These are phyloP conservation scores for Neofusicoccum kwambonambiense DNA, from an alignment of 2,329 filamentous ascomycete genomes.

Conservation along the genomic window DNA sequence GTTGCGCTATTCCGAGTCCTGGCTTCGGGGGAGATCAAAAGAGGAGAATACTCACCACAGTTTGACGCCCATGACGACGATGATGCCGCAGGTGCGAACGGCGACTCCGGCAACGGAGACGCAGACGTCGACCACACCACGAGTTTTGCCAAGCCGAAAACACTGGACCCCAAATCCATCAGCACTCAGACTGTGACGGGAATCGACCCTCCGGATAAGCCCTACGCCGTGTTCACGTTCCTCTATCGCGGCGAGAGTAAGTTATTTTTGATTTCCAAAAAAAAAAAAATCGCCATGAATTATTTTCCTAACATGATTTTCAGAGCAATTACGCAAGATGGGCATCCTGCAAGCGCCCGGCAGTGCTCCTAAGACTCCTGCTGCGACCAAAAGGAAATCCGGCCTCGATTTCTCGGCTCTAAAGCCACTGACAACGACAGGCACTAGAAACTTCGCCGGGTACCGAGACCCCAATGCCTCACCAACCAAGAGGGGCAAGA, in stretches of 20 bases:
- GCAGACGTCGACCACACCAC: conserved; percentile 94
- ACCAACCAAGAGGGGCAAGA: conserved; percentile 46
- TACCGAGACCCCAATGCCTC: conserved; percentile 72
- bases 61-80: conserved; percentile 97
- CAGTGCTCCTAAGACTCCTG: conserved; percentile 57
- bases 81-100: conserved; percentile 58
- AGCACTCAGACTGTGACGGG: conserved; percentile 99
- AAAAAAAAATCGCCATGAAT: not conserved
- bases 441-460: conserved; percentile 83
- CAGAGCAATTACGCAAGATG: conserved; percentile 95
- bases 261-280: conserved; percentile 37
- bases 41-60: conserved; percentile 95
- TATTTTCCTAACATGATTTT: not conserved
- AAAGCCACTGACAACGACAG: conserved; percentile 78
- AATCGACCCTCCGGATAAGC: conserved; percentile 92
- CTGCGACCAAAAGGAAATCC: conserved; percentile 73
- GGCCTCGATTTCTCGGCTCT: conserved; percentile 84
- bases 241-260: conserved; percentile 93
- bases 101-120: conserved; percentile 61
- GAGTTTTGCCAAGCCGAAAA: conserved; percentile 95
- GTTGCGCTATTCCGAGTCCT: conserved; percentile 94
- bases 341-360: conserved; percentile 75
- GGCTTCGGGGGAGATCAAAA: conserved; percentile 94
- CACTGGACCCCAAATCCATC: conserved; percentile 92
- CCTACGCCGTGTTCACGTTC: conserved; percentile 96